Evolutionary conservation across 2,329 filamentous ascomycete species (phyloP), one percentile per base, ranked within the genome.

Genomic region (Talaromyces sp.): DNA sequence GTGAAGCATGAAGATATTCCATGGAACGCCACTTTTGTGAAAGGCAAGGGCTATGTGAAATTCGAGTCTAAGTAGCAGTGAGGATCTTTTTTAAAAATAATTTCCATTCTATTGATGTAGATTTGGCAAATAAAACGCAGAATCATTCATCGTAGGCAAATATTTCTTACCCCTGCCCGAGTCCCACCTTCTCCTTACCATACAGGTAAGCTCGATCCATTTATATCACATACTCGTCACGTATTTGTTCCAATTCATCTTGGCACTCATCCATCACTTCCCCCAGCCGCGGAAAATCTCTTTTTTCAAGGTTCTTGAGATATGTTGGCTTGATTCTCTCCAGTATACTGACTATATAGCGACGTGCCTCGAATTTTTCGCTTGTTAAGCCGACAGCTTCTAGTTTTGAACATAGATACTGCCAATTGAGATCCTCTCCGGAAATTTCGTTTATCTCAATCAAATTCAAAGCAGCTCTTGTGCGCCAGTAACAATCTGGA

Each of bases 11-110:
- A 49, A 2, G 27, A 39, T 32, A 36, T 56, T 25, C 58, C 53
- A 51, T 60, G 58, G 58, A 36, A 56, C 19, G 58, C 53, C 11
- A 56, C 53, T 10, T 56, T 60, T 17, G 53, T 60, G 28, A 51
- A 56, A 53, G 58, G 42, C 30, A 56, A 56, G 53, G 42, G 58
- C 25, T 60, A 56, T 52, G 53, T 60, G 30, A 10, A 52, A 33
- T 60, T 60, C 52, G 19, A 36, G 27, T 13, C n/a, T 19, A 7
- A 22, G 2, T 49, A 49, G 44, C 9, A 22, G 44, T 49, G 22
- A 17, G 22, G 44, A 49, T 36, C 33, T 30, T 9, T 30, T 30
- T 27, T 27, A 27, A 27, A 30, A 30, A 30, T 7, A 30, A 30
- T 7, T 7, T 30, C 28, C 28, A 30, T 8, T 30, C 28, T 30